Percentiles rank a stretch among this genome's conserved stretches.
phyloP scores from a whole-genome alignment of 352 stramenopile genomes.

The Phytophthora rubi region DNA sequence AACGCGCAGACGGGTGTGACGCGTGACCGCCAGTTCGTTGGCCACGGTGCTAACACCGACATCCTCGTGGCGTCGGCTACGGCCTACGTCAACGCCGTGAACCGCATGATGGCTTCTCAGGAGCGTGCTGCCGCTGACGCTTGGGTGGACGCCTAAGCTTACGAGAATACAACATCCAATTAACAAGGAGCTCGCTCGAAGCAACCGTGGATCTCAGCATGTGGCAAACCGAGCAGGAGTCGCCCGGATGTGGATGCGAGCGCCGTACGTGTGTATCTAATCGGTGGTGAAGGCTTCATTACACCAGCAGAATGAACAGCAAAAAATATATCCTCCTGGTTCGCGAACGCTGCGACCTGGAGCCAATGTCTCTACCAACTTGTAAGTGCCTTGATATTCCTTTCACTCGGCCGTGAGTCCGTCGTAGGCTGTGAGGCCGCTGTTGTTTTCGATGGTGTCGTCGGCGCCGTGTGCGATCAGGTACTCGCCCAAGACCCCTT shows the following conservation, averaged over 20 bases:
- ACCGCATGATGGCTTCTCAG: conserved; percentile 83
- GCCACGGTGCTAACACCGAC: conserved; percentile 90
- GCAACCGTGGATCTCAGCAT: conserved; percentile 8
- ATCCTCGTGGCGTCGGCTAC: conserved; percentile 90
- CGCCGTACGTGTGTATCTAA: conserved; percentile 42
- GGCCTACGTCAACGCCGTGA: conserved; percentile 89
- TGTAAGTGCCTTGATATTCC: conserved; percentile 8
- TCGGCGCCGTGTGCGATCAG: conserved; percentile 93
- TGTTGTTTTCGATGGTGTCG: conserved; percentile 94
- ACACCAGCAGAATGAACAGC: conserved; percentile 29
- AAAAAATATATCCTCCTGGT: conserved; percentile 34
- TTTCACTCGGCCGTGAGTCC: conserved; percentile 72
- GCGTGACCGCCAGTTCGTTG: conserved; percentile 88
- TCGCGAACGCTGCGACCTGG: conserved; percentile 26
- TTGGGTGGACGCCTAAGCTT: conserved; percentile 50
- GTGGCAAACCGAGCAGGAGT: not conserved
- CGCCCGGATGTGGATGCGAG: conserved; percentile 12
- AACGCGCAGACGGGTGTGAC: conserved; percentile 88
- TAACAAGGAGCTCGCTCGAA: conserved; percentile 19
- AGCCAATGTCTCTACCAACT: conserved; percentile 29
- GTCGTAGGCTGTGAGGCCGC: conserved; percentile 94
- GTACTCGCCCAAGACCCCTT: conserved; percentile 91
- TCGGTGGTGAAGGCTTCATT: conserved; percentile 26
- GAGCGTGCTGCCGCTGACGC: conserved; percentile 41
- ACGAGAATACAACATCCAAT: conserved; percentile 36